Evolutionary conservation across 306 rosid genomes (phyloP).

Genomic region (Prunus salicina): DNA sequence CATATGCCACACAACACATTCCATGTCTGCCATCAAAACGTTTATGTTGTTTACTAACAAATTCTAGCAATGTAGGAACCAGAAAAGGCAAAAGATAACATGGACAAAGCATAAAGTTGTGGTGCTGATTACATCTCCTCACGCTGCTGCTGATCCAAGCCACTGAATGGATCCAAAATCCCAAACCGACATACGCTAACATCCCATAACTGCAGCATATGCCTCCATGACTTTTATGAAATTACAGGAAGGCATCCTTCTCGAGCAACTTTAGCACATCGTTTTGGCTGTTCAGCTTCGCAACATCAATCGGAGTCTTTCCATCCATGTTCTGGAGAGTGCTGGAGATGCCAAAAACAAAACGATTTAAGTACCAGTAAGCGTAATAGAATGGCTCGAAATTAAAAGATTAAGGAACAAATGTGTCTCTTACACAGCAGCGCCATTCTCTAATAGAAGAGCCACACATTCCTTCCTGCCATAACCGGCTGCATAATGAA

Average conservation of each 20-base stretch:
- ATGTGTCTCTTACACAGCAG: conserved; percentile 77
- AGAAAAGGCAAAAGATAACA: conserved; percentile 6
- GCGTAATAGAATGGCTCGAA: neutral
- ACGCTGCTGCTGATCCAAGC: conserved; percentile 24
- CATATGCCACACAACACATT: conserved; percentile 13
- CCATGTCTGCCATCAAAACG: conserved; percentile 11
- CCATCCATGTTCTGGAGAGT: conserved; percentile 97
- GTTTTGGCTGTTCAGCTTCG: conserved; percentile 87
- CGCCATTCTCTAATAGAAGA: conserved; percentile 83
- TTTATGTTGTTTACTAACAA: conserved; percentile 6
- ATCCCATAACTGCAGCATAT: conserved; percentile 4
- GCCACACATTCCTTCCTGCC: conserved; percentile 98
- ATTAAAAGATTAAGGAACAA: neutral
- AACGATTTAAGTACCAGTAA: neutral
- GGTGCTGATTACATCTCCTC: conserved; percentile 23
- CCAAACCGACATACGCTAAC: conserved; percentile 7
- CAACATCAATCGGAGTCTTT: conserved; percentile 95
- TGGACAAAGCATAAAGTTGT: conserved; percentile 12
- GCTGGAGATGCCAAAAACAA: conserved; percentile 39
- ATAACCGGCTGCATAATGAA: conserved; percentile 99
- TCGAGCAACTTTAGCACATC: conserved; percentile 93
- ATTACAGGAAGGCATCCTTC: conserved; percentile 93
- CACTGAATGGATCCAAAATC: conserved; percentile 14
- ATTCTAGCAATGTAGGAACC: conserved; percentile 5
- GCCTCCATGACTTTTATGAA: neutral